A percentile compares a stretch with the other conserved stretches of the same genome.
Conservation (phyloP, 192 early-diverging fungal species). For the Dimargaris verticillata region DNA sequence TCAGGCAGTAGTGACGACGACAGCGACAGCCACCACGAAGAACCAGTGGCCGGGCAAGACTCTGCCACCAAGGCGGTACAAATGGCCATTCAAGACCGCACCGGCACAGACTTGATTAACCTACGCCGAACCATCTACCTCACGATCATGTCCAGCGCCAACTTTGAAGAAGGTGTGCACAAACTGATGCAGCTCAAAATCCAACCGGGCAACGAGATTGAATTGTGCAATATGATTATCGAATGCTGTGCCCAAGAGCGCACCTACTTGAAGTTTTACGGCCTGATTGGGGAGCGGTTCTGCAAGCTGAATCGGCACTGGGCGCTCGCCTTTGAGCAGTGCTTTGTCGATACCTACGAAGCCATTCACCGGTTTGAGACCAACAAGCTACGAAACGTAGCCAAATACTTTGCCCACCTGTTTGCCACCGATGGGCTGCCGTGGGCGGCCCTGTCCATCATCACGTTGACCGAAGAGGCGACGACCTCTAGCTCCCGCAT, state of each 20-base stretch:
- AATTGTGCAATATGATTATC: slow-evolving; percentile 90
- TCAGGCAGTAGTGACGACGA: slow-evolving; percentile 30
- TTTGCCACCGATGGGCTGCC: slow-evolving; percentile 67
- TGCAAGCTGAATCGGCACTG: slow-evolving; percentile 67
- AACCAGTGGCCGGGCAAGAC: background rate
- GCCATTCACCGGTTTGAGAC: slow-evolving; percentile 88
- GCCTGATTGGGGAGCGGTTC: slow-evolving; percentile 83
- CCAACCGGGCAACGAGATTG: slow-evolving; percentile 71
- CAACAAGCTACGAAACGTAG: slow-evolving; percentile 81
- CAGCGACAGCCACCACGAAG: slow-evolving; percentile 11
- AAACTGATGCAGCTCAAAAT: slow-evolving; percentile 82
- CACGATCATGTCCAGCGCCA: slow-evolving; percentile 85
- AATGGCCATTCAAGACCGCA: slow-evolving; percentile 63
- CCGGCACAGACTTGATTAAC: slow-evolving; percentile 72
- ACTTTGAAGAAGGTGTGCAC: slow-evolving; percentile 91
- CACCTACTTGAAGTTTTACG: slow-evolving; percentile 87
- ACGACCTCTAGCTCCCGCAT: slow-evolving; percentile 93
- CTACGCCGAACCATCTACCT: slow-evolving; percentile 87
- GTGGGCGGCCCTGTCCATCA: slow-evolving; percentile 62
- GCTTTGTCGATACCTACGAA: slow-evolving; percentile 72
- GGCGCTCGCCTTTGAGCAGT: slow-evolving; percentile 57
- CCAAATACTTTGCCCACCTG: slow-evolving; percentile 79
- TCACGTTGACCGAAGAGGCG: slow-evolving; percentile 83
- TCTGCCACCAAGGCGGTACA: slow-evolving; percentile 18
- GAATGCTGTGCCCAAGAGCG: slow-evolving; percentile 93